Evolutionary conservation across 148 eudicot species (phyloP).

Genomic region (Cornus suecica): DNA sequence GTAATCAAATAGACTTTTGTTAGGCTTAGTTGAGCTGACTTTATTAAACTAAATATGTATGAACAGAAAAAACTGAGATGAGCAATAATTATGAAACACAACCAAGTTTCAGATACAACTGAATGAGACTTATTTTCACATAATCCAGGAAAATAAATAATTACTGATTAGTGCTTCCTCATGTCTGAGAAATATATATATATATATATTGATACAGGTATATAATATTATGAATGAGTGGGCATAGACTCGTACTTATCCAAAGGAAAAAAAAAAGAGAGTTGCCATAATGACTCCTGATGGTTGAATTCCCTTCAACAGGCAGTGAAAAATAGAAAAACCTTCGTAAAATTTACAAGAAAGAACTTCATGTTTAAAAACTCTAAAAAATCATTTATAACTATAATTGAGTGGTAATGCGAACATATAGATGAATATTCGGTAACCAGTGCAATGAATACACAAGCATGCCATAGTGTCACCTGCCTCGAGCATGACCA

Average conservation of each 20-base stretch:
- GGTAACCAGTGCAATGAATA: background rate
- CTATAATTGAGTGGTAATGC: background rate
- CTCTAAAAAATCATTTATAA: background rate
- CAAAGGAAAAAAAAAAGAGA: no score
- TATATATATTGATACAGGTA: no score
- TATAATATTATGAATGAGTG: no score
- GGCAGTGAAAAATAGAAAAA: no score
- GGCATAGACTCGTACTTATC: no score
- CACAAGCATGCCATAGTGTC: background rate
- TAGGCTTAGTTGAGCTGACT: background rate
- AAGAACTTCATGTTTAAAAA: background rate
- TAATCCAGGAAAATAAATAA: background rate
- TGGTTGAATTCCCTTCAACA: background rate
- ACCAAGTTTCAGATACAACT: background rate
- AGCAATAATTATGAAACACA: background rate
- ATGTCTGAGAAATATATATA: no score
- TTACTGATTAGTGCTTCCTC: no score
- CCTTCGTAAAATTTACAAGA: background rate
- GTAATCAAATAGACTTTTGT: background rate
- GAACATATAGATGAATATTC: background rate
- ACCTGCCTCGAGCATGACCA: background rate
- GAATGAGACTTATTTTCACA: background rate
- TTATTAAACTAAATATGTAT: background rate
- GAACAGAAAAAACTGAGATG: background rate
- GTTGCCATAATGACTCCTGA: background rate